Base-by-base conservation (phyloP, 2,329 filamentous ascomycete species). In the Colletotrichum salicis region DNA sequence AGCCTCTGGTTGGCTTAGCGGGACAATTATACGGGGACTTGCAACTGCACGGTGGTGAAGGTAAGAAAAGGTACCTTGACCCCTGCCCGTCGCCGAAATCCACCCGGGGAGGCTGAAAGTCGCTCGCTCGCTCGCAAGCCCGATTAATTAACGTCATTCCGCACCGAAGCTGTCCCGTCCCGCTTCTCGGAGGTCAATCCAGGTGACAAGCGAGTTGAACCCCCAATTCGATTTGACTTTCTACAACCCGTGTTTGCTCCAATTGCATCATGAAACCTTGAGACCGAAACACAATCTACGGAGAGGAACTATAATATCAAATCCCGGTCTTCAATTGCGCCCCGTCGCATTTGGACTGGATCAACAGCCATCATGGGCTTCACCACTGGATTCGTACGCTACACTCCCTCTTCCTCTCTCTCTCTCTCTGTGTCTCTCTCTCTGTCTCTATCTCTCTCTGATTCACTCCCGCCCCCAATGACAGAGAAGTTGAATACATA, bases 301-400 rank as follows among this genome's bases (percentile, higher is more conserved):
- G 55, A 61, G 64, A 59, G 60, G 64, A 54, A 56, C 22, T 29
- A n/a, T 63, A 8, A 41, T 15, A 63, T 8, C 19, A 57, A 56
- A 48, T 1, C 22, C 45, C 69, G 64, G 54, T 51, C 37, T 41
- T 63, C 31, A 57, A 58, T 31, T 55, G 69, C 64, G 69, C 58
- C 35, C 61, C 61, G 63, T 55, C 64, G 58, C 51, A 63, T 41
- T 45, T 41, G 27, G 37, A 70, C 19, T 45, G 33, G 35, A 41
- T 56, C 61, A 33, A 45, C 35, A 27, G 58, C 52, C 62, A 83
- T 70, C 76, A 94, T 94, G 92, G 92, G 92, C 79, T 94, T 94
- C 85, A 87, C 89, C 75, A 87, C 90, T 54, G 93, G 93, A 76
- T 93, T 95, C 80, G 93, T 95, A 87, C 74, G 91, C 84, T 64